phyloP scores from a whole-genome alignment of 2,329 filamentous ascomycete species.

The Fusarium verticillioides region DNA sequence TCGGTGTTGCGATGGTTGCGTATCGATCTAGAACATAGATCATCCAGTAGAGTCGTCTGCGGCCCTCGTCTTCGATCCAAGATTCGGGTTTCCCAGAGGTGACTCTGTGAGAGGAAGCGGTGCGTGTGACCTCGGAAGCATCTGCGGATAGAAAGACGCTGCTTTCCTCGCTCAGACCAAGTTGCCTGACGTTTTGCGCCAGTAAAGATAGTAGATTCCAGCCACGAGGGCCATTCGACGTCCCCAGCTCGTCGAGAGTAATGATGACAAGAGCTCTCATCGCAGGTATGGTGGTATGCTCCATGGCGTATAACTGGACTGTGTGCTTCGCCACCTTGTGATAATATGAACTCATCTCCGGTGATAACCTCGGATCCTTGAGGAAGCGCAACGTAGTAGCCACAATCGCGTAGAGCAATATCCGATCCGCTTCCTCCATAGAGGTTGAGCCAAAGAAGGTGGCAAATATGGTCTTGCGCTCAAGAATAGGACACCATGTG shows the following conservation, averaged over 20 bases:
- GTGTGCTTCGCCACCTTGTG: conserved; percentile 53
- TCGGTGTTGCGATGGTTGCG: conserved; percentile 55
- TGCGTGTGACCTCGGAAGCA: conserved; percentile 47
- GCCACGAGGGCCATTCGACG: conserved; percentile 55
- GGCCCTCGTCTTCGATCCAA: conserved; percentile 59
- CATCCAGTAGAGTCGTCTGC: conserved; percentile 57
- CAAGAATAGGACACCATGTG: conserved; percentile 64
- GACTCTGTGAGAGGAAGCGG: conserved; percentile 51
- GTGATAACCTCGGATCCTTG: conserved; percentile 52
- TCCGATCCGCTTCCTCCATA: conserved; percentile 52
- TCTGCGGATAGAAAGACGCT: conserved; percentile 52
- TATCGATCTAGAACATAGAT: conserved; percentile 58
- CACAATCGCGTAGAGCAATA: conserved; percentile 57
- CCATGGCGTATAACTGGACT: conserved; percentile 56
- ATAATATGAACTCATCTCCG: conserved; percentile 53
- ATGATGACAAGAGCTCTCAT: conserved; percentile 56
- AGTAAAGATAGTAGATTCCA: conserved; percentile 56
- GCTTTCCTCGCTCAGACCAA: conserved; percentile 54
- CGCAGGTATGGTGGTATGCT: conserved; percentile 54
- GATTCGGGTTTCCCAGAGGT: conserved; percentile 52
- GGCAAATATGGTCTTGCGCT: conserved; percentile 55
- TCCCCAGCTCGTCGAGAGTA: conserved; percentile 55
- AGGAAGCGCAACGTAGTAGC: conserved; percentile 56
- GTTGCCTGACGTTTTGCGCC: conserved; percentile 53
- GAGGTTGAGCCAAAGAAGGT: conserved; percentile 55